A percentile compares a stretch with the other conserved stretches of the same genome.
phyloP scores from a whole-genome alignment of 306 rosid genomes.

The Vachellia pachyceras region DNA sequence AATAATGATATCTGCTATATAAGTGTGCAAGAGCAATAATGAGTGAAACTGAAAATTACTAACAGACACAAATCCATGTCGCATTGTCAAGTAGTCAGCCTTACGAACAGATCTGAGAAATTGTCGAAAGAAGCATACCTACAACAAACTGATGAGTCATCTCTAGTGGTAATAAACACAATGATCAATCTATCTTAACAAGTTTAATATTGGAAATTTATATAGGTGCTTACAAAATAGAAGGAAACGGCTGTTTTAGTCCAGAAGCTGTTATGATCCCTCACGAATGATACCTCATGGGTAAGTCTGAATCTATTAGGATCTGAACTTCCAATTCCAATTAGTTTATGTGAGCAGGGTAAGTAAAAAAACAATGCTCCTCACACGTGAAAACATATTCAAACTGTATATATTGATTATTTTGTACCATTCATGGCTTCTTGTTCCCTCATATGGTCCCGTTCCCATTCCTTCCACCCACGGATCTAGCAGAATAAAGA shows the following conservation, averaged over 20 bases:
- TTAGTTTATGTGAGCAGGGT: neutral
- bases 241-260: slow-evolving; percentile 63
- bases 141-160: slow-evolving; percentile 30
- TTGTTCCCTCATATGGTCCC: slow-evolving; percentile 33
- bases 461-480: slow-evolving; percentile 75
- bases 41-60: slow-evolving; percentile 41
- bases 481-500: slow-evolving; percentile 51
- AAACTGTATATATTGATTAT: neutral
- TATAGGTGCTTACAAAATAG: slow-evolving; percentile 51
- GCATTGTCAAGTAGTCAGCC: slow-evolving; percentile 89
- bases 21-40: neutral
- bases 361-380: neutral
- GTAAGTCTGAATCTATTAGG: slow-evolving; percentile 71
- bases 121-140: slow-evolving; percentile 87
- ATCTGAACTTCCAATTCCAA: slow-evolving; percentile 47
- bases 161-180: neutral
- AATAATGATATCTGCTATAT: neutral
- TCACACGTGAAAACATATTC: neutral
- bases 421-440: slow-evolving; percentile 58
- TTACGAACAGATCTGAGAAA: slow-evolving; percentile 90
- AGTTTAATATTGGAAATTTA: neutral
- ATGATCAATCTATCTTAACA: neutral
- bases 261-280: slow-evolving; percentile 62
- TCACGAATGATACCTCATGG: slow-evolving; percentile 69
- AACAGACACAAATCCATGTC: slow-evolving; percentile 90